A percentile compares a stretch with the other conserved stretches of the same genome.
Conservation (phyloP, 116 monocot species). For the Cymodocea nodosa region DNA sequence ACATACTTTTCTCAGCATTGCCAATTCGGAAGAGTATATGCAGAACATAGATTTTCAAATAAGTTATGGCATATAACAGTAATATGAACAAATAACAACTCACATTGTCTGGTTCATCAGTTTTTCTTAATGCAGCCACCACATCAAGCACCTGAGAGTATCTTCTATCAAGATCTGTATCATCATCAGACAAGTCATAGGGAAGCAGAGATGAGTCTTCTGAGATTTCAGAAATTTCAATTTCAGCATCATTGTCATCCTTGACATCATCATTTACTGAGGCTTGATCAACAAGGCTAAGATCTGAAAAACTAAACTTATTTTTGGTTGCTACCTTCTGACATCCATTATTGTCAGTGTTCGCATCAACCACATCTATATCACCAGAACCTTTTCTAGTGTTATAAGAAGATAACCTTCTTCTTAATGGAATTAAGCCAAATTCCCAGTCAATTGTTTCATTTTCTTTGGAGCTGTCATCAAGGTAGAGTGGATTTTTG, state of each 20-base stretch:
- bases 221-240: slow-evolving; percentile 49
- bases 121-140: slow-evolving; percentile 62
- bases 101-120: slow-evolving; percentile 90
- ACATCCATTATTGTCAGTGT: slow-evolving; percentile 8
- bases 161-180: slow-evolving; percentile 57
- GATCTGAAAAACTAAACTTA: slow-evolving; percentile 15
- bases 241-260: slow-evolving; percentile 15
- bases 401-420: slow-evolving; percentile 10
- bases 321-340: slow-evolving; percentile 5
- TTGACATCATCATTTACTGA: slow-evolving; percentile 21
- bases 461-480: slow-evolving; percentile 38
- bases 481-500: slow-evolving; percentile 87
- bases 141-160: slow-evolving; percentile 68
- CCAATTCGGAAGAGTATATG: neutral
- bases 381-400: slow-evolving; percentile 2
- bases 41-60: neutral
- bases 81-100: slow-evolving; percentile 13
- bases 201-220: slow-evolving; percentile 84
- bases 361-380: slow-evolving; percentile 2
- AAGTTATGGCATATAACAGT: neutral
- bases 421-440: slow-evolving; percentile 36
- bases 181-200: slow-evolving; percentile 93
- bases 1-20: neutral
- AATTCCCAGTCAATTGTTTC: slow-evolving; percentile 92
- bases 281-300: slow-evolving; percentile 23